Conservation (phyloP, 2,329 filamentous ascomycete species). For the Diplocarpon mali region DNA sequence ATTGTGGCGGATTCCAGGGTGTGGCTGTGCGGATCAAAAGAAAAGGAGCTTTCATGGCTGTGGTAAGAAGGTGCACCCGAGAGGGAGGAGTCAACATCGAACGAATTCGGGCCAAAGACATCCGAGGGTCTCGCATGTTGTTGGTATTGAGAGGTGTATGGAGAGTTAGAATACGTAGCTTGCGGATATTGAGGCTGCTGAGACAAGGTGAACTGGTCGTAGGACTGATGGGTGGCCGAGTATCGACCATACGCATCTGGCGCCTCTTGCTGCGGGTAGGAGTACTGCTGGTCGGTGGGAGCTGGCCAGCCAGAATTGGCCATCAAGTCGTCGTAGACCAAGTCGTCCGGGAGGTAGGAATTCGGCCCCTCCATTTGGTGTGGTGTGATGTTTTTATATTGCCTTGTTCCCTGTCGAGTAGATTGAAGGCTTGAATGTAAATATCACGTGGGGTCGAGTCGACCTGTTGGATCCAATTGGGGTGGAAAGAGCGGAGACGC, state of each 20-base stretch:
- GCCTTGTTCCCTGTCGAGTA: neutral
- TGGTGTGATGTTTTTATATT: slow-evolving; percentile 3
- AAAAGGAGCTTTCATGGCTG: slow-evolving; percentile 19
- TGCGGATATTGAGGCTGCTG: slow-evolving; percentile 20
- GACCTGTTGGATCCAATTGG: neutral
- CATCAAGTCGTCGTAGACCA: slow-evolving; percentile 23
- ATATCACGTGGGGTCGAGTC: slow-evolving; percentile 7
- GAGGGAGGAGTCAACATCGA: slow-evolving; percentile 22
- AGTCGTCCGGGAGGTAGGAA: slow-evolving; percentile 20
- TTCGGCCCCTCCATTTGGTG: slow-evolving; percentile 25
- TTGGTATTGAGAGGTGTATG: slow-evolving; percentile 23
- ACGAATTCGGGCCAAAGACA: slow-evolving; percentile 18
- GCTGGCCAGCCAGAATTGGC: slow-evolving; percentile 18
- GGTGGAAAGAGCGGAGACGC: no score
- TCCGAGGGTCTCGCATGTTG: slow-evolving; percentile 20
- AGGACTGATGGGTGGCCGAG: slow-evolving; percentile 11
- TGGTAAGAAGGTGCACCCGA: slow-evolving; percentile 17
- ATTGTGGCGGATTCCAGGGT: slow-evolving; percentile 18
- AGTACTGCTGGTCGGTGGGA: slow-evolving; percentile 15
- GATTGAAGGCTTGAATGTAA: neutral
- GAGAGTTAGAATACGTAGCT: slow-evolving; percentile 20
- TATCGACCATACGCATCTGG: slow-evolving; percentile 19
- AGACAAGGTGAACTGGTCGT: slow-evolving; percentile 19
- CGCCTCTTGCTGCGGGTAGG: slow-evolving; percentile 10
- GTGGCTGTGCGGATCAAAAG: slow-evolving; percentile 13